Evolutionary conservation across 208 protist genomes (phyloP), one percentile per base, ranked within the genome.

Genomic region (Acanthamoeba culbertsoni): DNA sequence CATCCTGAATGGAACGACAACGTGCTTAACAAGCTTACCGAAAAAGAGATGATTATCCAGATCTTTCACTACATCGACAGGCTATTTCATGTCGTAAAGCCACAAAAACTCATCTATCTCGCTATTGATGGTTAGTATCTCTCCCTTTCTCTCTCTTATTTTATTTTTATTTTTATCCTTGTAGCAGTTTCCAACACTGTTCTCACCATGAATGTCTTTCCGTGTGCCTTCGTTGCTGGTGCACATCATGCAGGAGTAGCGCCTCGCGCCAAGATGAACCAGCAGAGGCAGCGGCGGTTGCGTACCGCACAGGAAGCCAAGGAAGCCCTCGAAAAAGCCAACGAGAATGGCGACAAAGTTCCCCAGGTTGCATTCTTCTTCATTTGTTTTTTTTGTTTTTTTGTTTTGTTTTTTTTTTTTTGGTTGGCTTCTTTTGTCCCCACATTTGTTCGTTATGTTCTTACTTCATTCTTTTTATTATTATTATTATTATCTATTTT

Each of bases 191-290:
- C 16, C 6, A 12, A 46, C 35, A 37, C 68, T 31, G 8, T 14
- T 8, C 33, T 12, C 28, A 12, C 8, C 4, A 0, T 46, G 7
- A 33, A 35, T 65, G 20, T 73, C 40, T 12, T 1, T 48, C 37
- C 14, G 18, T 62, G 31, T 62, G 6, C 43, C 5, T 71, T 20
- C 10, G 1, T 37, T 73, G 37, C 12, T 6, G 46, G 23, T 73
- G 23, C 20, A 40, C 40, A 97, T 91, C 95, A 98, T 51, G 99
- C 99, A 95, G 99, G 99, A 65, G 98, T 99, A n/a, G 99, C 99
- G 8, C 99, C 99, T 46, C 96, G 99, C 28, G 99, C 99, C 73
- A 99, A 99, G 94, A 99, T 99, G 98, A 99, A 99, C 94, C 99
- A 99, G 96, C 99, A 99, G 96, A 97, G 99, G 91, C 97, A 97